phyloP scores from a whole-genome alignment of 257 asterid genomes.

The Petrea volubilis region DNA sequence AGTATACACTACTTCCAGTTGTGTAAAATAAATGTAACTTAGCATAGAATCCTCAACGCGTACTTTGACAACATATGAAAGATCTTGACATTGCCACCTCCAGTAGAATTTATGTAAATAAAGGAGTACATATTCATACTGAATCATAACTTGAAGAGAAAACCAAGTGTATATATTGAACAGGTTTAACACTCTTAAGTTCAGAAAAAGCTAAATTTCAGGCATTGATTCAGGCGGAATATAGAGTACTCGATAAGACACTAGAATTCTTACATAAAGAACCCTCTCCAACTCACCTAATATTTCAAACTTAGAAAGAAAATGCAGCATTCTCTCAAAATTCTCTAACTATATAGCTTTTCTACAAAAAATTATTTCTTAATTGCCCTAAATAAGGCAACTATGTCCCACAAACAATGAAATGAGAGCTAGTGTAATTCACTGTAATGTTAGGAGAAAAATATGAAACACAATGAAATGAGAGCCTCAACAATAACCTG shows the following conservation, averaged over 20 bases:
- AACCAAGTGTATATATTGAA: not conserved
- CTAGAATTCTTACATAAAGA: not conserved
- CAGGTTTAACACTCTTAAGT: not conserved
- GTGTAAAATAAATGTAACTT: not conserved
- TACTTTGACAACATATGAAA: not conserved
- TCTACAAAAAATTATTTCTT: not conserved
- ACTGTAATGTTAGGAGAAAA: not conserved
- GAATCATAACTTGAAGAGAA: not conserved
- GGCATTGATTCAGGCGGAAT: not conserved
- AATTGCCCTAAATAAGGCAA: not conserved
- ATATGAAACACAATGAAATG: constrained; percentile 8
- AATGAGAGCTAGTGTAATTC: no score
- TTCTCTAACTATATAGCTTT: not conserved
- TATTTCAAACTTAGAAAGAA: not conserved
- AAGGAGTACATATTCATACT: no score
- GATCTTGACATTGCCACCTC: not conserved
- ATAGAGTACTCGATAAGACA: no score
- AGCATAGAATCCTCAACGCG: not conserved
- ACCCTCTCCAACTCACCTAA: not conserved
- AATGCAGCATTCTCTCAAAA: not conserved
- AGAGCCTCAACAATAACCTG: constrained; percentile 50
- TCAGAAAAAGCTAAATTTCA: not conserved
- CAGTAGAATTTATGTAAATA: not conserved
- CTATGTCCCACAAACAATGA: constrained; percentile 1
- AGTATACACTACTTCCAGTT: not conserved